phyloP scores from a whole-genome alignment of 2,329 filamentous ascomycete species.

The Penicillium sp. region DNA sequence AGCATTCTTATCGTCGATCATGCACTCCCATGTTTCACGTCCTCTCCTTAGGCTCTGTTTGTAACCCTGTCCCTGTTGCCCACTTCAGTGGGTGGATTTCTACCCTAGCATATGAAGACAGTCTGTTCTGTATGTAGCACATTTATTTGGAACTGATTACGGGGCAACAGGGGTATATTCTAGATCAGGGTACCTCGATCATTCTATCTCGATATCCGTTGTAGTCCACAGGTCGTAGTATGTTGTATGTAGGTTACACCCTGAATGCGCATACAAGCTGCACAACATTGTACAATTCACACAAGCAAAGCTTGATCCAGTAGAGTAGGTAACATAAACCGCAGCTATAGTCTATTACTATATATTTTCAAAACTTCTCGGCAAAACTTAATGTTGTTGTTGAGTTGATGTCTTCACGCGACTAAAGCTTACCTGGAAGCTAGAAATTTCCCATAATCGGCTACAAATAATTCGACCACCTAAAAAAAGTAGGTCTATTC shows the following conservation, averaged over 20 bases:
- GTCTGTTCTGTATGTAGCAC: neutral
- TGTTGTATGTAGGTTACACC: neutral
- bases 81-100: neutral
- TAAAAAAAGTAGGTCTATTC: neutral
- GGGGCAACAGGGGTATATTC: neutral
- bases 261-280: neutral
- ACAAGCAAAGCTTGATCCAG: neutral
- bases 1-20: slow-evolving; percentile 9
- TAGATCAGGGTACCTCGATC: neutral
- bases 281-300: neutral
- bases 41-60: slow-evolving; percentile 5
- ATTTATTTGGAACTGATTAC: too few relatives aligned
- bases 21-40: neutral
- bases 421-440: neutral
- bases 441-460: neutral
- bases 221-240: neutral
- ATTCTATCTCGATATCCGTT: neutral
- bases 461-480: neutral
- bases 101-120: neutral
- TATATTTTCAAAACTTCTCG: neutral
- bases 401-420: neutral
- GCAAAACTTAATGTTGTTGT: neutral
- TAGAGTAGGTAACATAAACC: neutral
- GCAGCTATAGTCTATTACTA: too few relatives aligned
- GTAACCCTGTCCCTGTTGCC: neutral